These are phyloP conservation scores for Peltaster fructicola DNA, from an alignment of 2,329 filamentous ascomycete species.

Conservation along the genomic window DNA sequence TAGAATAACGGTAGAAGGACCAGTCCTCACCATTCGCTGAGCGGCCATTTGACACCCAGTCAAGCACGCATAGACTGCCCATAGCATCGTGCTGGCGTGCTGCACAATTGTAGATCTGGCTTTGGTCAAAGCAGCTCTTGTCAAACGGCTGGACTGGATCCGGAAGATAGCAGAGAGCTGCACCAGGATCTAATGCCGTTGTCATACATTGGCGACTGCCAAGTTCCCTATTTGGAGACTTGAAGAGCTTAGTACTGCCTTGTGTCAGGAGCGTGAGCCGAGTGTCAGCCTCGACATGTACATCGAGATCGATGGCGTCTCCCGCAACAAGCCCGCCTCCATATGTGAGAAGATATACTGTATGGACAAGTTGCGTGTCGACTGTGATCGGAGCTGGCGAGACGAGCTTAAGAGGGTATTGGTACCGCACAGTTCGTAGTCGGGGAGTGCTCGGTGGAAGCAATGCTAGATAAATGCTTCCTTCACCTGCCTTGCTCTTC, in stretches of 20 bases:
- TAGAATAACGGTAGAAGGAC: constrained; percentile 63
- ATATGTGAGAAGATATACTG: constrained; percentile 84
- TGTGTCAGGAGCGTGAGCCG: constrained; percentile 45
- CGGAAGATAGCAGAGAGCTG: constrained; percentile 50
- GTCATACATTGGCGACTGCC: constrained; percentile 23
- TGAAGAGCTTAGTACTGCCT: constrained; percentile 93
- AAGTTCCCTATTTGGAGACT: constrained; percentile 38
- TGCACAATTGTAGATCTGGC: constrained; percentile 51
- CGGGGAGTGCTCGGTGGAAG: constrained; percentile 55
- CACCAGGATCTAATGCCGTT: constrained; percentile 29
- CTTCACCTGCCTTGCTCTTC: constrained; percentile 57
- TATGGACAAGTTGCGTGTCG: constrained; percentile 37
- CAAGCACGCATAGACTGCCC: constrained; percentile 57
- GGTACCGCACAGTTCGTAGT: constrained; percentile 61
- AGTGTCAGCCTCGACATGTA: constrained; percentile 46
- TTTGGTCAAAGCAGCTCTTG: constrained; percentile 67
- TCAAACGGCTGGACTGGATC: constrained; percentile 89
- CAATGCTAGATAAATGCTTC: constrained; percentile 54
- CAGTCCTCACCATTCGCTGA: constrained; percentile 75
- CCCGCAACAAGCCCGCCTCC: constrained; percentile 84
- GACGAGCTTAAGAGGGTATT: constrained; percentile 90
- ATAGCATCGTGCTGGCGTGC: constrained; percentile 4
- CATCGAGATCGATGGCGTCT: constrained; percentile 57
- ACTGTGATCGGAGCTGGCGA: constrained; percentile 49
- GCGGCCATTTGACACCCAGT: constrained; percentile 88